Base-by-base conservation (phyloP, 148 eudicot species). In the Rhododendron kiyosumense region DNA sequence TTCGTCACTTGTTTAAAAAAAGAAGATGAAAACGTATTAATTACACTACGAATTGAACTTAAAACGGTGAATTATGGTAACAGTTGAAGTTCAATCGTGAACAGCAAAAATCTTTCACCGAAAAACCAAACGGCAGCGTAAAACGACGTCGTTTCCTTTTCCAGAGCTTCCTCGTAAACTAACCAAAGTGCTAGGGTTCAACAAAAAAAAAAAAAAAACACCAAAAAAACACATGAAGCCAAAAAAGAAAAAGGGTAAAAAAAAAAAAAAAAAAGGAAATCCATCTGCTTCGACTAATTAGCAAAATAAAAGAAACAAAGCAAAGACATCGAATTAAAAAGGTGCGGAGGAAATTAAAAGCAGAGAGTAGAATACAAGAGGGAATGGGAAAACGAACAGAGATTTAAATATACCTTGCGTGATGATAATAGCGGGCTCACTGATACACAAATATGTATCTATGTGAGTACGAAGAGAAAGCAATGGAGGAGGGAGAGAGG, bases 111-210 rank as follows among this genome's bases (percentile, higher is more conserved):
- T 34, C 46, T 1, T 73, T 34, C 24, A 22, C 71, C 32, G 38
- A 28, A 6, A 38, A 84, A 22, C 26, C 9, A 59, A 82, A 34
- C 43, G 43, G 43, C 43, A 41, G 43, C 43, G 43, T 0, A 41
- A 41, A 41, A 54, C 32, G 28, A 30, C 51, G 24, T 32, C 15
- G 26, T 54, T 12, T 20, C n/a, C 2, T 74, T 26, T 74, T 22
- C 67, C 49, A 12, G 48, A 32, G 32, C 52, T 38, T 76, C 74
- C 34, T 84, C 81, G 49, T 71, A 13, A 36, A 84, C 51, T 24
- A 75, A 82, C 30, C 51, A 71, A 1, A 32, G 13, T 57, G 30
- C 85, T 82, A 86, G 87, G 87, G 87, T 73, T 86, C 38, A 85
- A 67, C 57, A 41, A 41, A 41, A 63, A 46, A 46, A 34, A 57